These are phyloP conservation scores for Colletotrichum orbiculare DNA, from an alignment of 2,329 filamentous ascomycete species.

Conservation along the genomic window DNA sequence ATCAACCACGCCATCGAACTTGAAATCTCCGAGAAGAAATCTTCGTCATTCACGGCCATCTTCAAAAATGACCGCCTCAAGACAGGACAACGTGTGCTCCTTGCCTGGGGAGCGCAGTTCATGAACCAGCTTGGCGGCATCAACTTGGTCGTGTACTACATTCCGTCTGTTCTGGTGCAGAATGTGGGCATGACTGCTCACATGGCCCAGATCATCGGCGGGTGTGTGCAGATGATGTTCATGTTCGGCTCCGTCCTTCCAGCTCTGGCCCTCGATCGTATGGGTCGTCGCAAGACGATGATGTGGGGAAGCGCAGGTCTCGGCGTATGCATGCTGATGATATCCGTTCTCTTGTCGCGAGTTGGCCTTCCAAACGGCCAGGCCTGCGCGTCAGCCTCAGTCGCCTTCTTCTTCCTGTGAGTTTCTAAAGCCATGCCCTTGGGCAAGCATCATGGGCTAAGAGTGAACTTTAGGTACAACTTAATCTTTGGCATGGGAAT, in stretches of 20 bases:
- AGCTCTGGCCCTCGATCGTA: slow-evolving; percentile 47
- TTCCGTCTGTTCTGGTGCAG: slow-evolving; percentile 45
- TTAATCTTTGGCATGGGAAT: slow-evolving; percentile 41
- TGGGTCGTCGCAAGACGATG: slow-evolving; percentile 55
- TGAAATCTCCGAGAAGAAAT: slow-evolving; percentile 45
- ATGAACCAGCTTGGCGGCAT: slow-evolving; percentile 63
- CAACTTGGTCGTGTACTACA: slow-evolving; percentile 55
- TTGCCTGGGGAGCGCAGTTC: slow-evolving; percentile 59
- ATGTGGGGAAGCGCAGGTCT: slow-evolving; percentile 51
- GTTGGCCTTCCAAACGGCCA: slow-evolving; percentile 34
- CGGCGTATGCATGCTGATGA: slow-evolving; percentile 51
- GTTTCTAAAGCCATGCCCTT: slow-evolving; percentile 12
- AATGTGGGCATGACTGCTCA: slow-evolving; percentile 46
- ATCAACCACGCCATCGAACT: slow-evolving; percentile 56
- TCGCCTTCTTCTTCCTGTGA: slow-evolving; percentile 51
- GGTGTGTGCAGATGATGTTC: slow-evolving; percentile 52
- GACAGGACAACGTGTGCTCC: slow-evolving; percentile 55
- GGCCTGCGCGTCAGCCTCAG: slow-evolving; percentile 41
- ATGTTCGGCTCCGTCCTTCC: slow-evolving; percentile 50
- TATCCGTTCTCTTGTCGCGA: slow-evolving; percentile 46
- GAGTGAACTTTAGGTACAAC: slow-evolving; percentile 41
- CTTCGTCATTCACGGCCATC: slow-evolving; percentile 52
- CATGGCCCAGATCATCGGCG: slow-evolving; percentile 48
- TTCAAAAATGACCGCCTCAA: slow-evolving; percentile 55
- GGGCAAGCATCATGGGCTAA: background rate